phyloP scores from a whole-genome alignment of 805 yeast species.

The Zygotorulaspora danielsina region DNA sequence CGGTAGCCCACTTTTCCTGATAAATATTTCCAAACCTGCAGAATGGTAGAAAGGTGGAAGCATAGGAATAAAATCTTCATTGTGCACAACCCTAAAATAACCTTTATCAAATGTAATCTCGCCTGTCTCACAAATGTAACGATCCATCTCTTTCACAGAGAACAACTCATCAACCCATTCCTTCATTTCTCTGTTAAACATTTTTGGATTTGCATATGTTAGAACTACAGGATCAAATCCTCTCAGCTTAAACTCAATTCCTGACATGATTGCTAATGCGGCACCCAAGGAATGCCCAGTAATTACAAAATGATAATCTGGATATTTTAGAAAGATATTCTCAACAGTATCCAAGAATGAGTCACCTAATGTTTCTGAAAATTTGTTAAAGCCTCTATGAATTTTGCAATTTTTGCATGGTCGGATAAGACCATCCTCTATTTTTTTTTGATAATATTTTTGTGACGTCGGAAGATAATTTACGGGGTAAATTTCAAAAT shows the following conservation, averaged over 20 bases:
- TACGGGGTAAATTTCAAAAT: conserved; percentile 47
- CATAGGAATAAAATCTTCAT: conserved; percentile 54
- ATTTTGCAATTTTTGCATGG: conserved; percentile 51
- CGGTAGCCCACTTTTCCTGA: conserved; percentile 37
- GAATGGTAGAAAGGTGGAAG: conserved; percentile 54
- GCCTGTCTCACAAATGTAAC: conserved; percentile 21
- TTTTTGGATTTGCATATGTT: conserved; percentile 60
- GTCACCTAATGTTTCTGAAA: conserved; percentile 41
- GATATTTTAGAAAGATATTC: conserved; percentile 36
- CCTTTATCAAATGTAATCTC: conserved; percentile 35
- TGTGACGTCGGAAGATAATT: conserved; percentile 44
- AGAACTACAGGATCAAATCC: conserved; percentile 54
- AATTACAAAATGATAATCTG: conserved; percentile 48
- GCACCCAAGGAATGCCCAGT: conserved; percentile 79
- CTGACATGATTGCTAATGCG: conserved; percentile 60
- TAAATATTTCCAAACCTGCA: conserved; percentile 50
- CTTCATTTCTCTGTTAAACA: conserved; percentile 52
- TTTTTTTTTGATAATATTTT: conserved; percentile 21
- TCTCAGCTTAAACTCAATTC: conserved; percentile 52
- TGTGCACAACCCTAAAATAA: conserved; percentile 52
- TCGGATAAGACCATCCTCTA: conserved; percentile 21
- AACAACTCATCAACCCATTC: conserved; percentile 51
- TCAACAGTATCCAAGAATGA: conserved; percentile 38
- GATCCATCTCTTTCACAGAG: conserved; percentile 36
- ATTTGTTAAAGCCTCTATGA: conserved; percentile 60